phyloP scores from a whole-genome alignment of 78 protist genomes.

The Guillardia theta region DNA sequence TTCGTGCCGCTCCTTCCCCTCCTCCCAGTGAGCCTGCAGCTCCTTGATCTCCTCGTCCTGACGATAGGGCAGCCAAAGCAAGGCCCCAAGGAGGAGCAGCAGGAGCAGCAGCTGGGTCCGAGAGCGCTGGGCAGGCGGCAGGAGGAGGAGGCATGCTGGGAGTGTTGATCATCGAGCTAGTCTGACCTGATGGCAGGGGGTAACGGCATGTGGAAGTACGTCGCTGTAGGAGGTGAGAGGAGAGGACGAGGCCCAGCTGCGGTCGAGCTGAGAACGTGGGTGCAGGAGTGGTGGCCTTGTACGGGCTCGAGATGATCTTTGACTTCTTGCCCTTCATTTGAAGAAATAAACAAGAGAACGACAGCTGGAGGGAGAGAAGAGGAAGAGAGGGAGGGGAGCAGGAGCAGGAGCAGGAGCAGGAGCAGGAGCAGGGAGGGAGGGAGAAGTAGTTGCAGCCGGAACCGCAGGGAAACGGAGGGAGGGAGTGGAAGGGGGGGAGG shows the following conservation, averaged over 20 bases:
- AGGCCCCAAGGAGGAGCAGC: too few species aligned
- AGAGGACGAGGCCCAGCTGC: neutral
- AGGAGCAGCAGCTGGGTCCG: neutral
- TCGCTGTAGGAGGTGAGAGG: neutral
- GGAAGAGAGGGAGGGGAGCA: too few species aligned
- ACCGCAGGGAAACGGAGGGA: too few species aligned
- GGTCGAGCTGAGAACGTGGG: neutral
- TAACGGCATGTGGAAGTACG: neutral
- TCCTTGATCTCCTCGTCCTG: too few species aligned
- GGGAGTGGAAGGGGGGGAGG: too few species aligned
- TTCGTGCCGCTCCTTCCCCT: neutral
- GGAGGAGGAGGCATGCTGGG: neutral
- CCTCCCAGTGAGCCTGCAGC: too few species aligned
- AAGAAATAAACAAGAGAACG: too few species aligned
- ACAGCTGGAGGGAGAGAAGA: too few species aligned
- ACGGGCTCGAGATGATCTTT: neutral
- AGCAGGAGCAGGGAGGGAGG: too few species aligned
- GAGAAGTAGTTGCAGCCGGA: too few species aligned
- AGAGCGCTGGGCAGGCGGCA: neutral
- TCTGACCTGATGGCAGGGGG: neutral
- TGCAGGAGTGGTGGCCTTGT: neutral
- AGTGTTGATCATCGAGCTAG: neutral
- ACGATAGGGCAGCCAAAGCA: too few species aligned
- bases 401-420: too few species aligned
- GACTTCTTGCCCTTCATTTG: slow-evolving; percentile 3